Conservation (phyloP, 2,329 filamentous ascomycete genomes). For the Colletotrichum spinosum region DNA sequence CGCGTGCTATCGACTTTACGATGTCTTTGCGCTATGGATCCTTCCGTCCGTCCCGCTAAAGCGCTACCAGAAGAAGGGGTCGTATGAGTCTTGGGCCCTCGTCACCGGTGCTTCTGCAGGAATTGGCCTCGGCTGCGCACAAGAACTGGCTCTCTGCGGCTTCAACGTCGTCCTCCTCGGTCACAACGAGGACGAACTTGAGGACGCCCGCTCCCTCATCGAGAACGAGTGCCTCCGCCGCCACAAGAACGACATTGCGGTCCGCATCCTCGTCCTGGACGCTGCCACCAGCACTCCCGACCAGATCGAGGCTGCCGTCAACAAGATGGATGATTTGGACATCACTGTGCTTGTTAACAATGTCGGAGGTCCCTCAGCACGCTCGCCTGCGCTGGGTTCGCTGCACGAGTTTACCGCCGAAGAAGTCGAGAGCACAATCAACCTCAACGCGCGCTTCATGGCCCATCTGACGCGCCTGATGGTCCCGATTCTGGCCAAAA, state of each 20-base stretch:
- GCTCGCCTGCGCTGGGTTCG: no score
- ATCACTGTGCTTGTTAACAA: conserved; percentile 50
- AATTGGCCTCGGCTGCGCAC: conserved; percentile 48
- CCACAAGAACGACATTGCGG: conserved; percentile 37
- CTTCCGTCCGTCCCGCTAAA: no score
- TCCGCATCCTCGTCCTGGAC: conserved; percentile 46
- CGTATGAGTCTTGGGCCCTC: conserved; percentile 42
- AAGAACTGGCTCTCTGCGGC: conserved; percentile 46
- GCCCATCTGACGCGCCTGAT: conserved; percentile 46
- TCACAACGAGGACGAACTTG: conserved; percentile 45
- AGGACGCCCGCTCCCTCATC: conserved; percentile 38
- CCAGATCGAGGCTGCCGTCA: conserved; percentile 31
- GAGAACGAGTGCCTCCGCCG: conserved; percentile 16
- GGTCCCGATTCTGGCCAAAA: conserved; percentile 38
- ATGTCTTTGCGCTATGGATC: no score
- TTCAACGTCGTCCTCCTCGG: conserved; percentile 50
- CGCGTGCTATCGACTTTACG: no score
- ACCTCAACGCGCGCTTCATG: conserved; percentile 50
- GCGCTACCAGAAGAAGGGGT: no score
- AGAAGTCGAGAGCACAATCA: conserved; percentile 46
- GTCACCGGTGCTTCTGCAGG: conserved; percentile 50
- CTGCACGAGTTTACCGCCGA: conserved; percentile 40
- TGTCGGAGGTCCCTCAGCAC: conserved; percentile 44
- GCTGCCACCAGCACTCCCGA: conserved; percentile 41
- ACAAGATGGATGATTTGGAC: conserved; percentile 32